Conservation (phyloP, 2,329 filamentous ascomycete species). For the Cladosporium sp. region DNA sequence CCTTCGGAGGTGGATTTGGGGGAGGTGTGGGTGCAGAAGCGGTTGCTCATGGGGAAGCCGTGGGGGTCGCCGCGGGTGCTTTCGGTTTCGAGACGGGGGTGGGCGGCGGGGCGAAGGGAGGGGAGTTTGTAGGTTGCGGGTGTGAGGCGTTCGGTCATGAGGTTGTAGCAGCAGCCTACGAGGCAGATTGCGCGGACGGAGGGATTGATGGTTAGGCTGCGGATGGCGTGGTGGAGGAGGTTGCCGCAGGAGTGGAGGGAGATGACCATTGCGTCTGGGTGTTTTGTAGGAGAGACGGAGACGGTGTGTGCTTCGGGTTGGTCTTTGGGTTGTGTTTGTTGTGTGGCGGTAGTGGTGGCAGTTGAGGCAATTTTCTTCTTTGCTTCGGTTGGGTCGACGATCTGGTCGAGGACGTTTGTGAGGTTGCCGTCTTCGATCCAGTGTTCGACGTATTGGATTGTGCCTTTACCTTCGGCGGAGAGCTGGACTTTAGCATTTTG, state of each 20-base stretch:
- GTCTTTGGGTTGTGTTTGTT: conserved; percentile 23
- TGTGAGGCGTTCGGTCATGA: conserved; percentile 85
- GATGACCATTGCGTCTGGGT: conserved; percentile 71
- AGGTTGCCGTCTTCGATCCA: conserved; percentile 73
- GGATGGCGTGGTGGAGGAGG: conserved; percentile 90
- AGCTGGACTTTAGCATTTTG: conserved; percentile 46
- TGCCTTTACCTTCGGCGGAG: conserved; percentile 64
- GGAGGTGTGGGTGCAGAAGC: conserved; percentile 57
- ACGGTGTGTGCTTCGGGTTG: conserved; percentile 28
- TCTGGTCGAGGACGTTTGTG: conserved; percentile 63
- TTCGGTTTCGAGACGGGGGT: conserved; percentile 60
- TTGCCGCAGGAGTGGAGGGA: conserved; percentile 98
- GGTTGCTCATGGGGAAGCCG: conserved; percentile 88
- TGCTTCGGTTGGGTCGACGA: conserved; percentile 23
- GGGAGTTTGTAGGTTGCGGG: conserved; percentile 85
- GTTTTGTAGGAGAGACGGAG: conserved; percentile 1
- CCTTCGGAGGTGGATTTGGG: conserved; percentile 25
- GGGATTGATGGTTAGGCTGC: conserved; percentile 81
- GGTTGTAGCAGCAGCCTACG: conserved; percentile 97
- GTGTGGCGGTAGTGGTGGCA: conserved; percentile 6
- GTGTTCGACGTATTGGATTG: conserved; percentile 77
- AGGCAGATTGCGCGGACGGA: conserved; percentile 88
- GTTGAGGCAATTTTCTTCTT: conserved; percentile 22
- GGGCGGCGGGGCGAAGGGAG: conserved; percentile 68
- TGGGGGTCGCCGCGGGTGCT: conserved; percentile 75